Conservation (phyloP, 176 grass and related monocot genomes). For the Poa pratensis region DNA sequence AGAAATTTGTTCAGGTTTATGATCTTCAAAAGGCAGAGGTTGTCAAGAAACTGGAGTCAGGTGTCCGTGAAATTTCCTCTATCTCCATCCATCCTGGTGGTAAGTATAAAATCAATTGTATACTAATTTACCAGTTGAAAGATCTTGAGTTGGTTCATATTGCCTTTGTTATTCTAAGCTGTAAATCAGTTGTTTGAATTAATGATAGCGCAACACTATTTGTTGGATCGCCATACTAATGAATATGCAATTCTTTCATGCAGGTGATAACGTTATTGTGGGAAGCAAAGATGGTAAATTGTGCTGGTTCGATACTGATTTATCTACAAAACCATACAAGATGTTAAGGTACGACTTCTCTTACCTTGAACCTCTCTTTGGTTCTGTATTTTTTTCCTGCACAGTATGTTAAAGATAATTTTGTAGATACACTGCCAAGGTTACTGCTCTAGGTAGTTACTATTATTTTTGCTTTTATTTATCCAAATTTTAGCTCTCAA, state of each 20-base stretch:
- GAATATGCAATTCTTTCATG: constrained; percentile 24
- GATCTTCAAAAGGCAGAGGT: constrained; percentile 79
- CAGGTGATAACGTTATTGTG: constrained; percentile 97
- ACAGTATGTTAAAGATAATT: not conserved
- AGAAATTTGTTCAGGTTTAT: constrained; percentile 93
- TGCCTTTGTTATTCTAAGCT: constrained; percentile 10
- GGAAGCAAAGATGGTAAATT: constrained; percentile 97
- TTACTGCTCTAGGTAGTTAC: not conserved
- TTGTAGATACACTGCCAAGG: not conserved
- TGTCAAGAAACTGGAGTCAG: constrained; percentile 89
- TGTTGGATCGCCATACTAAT: not conserved
- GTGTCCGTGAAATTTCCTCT: constrained; percentile 86
- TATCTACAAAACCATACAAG: constrained; percentile 81
- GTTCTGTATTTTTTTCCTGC: not conserved
- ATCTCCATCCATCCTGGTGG: constrained; percentile 92
- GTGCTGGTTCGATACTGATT: constrained; percentile 98
- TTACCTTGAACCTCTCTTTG: constrained; percentile 14
- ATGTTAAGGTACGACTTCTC: constrained; percentile 67
- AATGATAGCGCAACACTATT: constrained; percentile 3
- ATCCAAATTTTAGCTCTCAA: not conserved
- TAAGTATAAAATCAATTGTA: constrained; percentile 36
- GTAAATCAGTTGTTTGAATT: not conserved
- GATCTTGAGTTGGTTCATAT: constrained; percentile 21
- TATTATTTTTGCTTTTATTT: constrained; percentile 12
- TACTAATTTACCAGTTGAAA: constrained; percentile 10